Base-by-base conservation (phyloP, 2,329 filamentous ascomycete species). In the Geosmithia morbida region DNA sequence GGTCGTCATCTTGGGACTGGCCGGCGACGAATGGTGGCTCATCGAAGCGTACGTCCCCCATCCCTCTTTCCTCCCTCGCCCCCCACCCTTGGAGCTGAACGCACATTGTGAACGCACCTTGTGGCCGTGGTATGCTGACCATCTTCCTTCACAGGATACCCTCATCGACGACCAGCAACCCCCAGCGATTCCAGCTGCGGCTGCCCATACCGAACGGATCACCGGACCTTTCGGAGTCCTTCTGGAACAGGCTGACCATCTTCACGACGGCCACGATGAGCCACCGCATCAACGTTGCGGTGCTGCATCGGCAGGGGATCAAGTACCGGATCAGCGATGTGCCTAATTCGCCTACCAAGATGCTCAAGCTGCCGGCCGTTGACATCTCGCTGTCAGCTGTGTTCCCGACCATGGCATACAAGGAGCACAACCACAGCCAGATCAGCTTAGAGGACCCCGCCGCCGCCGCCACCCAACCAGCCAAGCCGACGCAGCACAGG, bases 1-100 rank as follows among this genome's bases (percentile, higher is more conserved):
- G 40, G 80, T 81, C 53, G 73, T 84, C 43, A 79, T 79, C 46
- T 72, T 87, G 59, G 81, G 82, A 58, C 70, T 85, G 57, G 72
- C 74, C 56, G 85, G 86, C 47, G 85, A 92, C 58, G 74, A 74
- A 51, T 94, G 86, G 85, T 89, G 83, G 79, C 67, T 89, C 50
- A 68, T 87, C 47, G 74, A 83, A 61, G 61, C 77, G 72, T 80
- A 66, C 65, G 74, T 68, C 29, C 48, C 20, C 20, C 29, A 30
- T 11, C 11, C 29, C 29, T 30, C 29, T 30, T 30, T 30, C 29
- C 11, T 30, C 6, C 29, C 11, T 30, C 11, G 29, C 29, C 29
- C n/a, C n/a, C n/a, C n/a, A n/a, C n/a, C n/a, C n/a, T n/a, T n/a
- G n/a, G n/a, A n/a, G n/a, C n/a, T n/a, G n/a, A n/a, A n/a, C n/a